Evolutionary conservation across 768 basidiomycete genomes (phyloP), one percentile per base, ranked within the genome.

Genomic region (Exsudoporus frostii): DNA sequence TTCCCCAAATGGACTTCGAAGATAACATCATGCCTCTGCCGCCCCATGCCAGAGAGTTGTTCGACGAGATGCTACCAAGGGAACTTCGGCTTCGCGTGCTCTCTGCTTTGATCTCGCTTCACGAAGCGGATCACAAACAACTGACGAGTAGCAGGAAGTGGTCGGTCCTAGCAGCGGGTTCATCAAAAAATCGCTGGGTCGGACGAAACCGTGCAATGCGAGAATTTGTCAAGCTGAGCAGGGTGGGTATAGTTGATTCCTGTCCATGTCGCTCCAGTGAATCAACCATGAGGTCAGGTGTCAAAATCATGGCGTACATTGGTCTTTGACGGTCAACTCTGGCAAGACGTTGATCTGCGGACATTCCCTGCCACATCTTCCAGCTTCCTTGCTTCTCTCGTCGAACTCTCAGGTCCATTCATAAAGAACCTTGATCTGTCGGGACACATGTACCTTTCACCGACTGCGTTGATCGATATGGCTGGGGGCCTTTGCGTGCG

Each of bases 241-340:
- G 89, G 76, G 92, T 95, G 71, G 71, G 84, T 74, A 55, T 53
- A 58, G 9, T 55, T 37, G 42, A 45, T 49, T 65, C 34, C 45
- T 57, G 32, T 56, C 41, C 48, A n/a, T 40, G n/a, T 49, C 30
- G 15, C 9, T 40, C 45, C 37, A 44, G 42, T 66, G n/a, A 57
- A 60, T 50, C 51, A 54, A 58, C 41, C 41, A 11, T 56, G 57
- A 55, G 40, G 34, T 61, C 56, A 92, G 89, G 87, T 92, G 11
- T 93, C 87, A 27, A 87, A 81, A 65, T 63, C 75, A 10, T 96
- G 92, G 92, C 83, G 80, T 48, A 66, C 73, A 3, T 79, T 94
- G 36, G 83, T 85, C 24, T 83, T 86, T 60, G 93, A 96, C 66
- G 92, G 92, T 14, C 89, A 92, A 62, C 76, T 95, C n/a, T 95